Conservation (phyloP, 2,329 filamentous ascomycete genomes). For the Pseudogymnoascus sp. region DNA sequence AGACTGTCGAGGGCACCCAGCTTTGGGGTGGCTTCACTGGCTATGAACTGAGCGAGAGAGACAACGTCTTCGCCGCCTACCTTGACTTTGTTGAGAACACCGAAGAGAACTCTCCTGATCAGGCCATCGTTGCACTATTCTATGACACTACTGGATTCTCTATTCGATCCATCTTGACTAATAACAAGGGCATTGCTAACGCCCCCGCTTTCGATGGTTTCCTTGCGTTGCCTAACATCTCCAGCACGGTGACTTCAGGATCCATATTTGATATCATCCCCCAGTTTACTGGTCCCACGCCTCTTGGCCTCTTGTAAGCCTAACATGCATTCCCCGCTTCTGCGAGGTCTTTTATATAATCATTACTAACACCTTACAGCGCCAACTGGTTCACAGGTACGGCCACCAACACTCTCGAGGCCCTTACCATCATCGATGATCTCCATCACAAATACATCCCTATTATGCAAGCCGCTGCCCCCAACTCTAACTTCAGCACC, state of each 20-base stretch:
- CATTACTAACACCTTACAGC: conserved; percentile 13
- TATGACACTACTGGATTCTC: conserved; percentile 13
- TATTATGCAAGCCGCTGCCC: conserved; percentile 14
- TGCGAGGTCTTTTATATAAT: conserved; percentile 10
- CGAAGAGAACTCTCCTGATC: conserved; percentile 15
- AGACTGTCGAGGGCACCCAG: conserved; percentile 9
- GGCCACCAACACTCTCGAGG: conserved; percentile 15
- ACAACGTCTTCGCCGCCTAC: conserved; percentile 14
- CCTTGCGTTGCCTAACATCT: conserved; percentile 14
- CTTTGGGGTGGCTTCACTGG: conserved; percentile 15
- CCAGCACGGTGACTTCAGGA: conserved; percentile 14
- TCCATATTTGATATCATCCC: conserved; percentile 12
- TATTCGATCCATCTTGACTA: conserved; percentile 8
- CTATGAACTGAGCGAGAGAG: conserved; percentile 13
- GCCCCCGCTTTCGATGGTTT: conserved; percentile 10
- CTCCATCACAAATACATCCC: conserved; percentile 12
- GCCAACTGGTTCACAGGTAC: conserved; percentile 30
- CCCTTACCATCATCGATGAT: conserved; percentile 13
- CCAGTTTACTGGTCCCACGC: conserved; percentile 15
- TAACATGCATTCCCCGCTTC: conserved; percentile 8
- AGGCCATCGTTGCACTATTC: conserved; percentile 22
- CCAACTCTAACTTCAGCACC: conserved; percentile 19
- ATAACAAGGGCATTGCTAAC: conserved; percentile 7
- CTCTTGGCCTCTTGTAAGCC: conserved; percentile 15
- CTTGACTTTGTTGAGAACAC: conserved; percentile 16